Conservation (phyloP, 164 flowering plant genomes). For the Vitis vinifera region DNA sequence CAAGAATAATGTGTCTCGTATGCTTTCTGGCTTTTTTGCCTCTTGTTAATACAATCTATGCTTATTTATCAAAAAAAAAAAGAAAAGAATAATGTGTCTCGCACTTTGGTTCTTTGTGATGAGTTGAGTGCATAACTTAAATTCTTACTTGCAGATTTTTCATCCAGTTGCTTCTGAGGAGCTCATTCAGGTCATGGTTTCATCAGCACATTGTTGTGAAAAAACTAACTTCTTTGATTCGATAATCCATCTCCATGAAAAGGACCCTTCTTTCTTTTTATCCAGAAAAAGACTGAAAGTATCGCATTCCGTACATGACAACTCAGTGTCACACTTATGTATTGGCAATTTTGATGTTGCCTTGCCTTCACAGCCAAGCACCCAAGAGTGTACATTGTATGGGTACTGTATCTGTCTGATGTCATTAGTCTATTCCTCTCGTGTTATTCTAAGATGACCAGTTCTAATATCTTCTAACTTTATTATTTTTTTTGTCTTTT, state of each 20-base stretch:
- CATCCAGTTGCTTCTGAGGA: neutral
- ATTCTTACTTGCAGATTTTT: neutral
- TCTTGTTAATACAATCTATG: too few relatives aligned
- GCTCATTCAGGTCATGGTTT: constrained; percentile 3
- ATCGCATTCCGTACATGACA: neutral
- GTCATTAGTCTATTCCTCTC: neutral
- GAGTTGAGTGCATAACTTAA: too few relatives aligned
- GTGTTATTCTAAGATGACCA: neutral
- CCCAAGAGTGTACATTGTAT: constrained; percentile 12
- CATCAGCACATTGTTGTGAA: neutral
- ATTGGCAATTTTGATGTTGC: constrained; percentile 16
- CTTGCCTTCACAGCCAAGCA: neutral
- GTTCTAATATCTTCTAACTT: neutral
- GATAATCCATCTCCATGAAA: constrained; percentile 2
- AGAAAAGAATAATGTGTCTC: too few relatives aligned
- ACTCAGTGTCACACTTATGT: constrained; percentile 11
- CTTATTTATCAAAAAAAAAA: too few relatives aligned
- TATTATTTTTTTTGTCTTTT: neutral
- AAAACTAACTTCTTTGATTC: neutral
- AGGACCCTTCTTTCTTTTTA: constrained; percentile 4
- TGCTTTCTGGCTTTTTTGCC: too few relatives aligned
- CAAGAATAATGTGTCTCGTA: too few relatives aligned
- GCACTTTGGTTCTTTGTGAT: too few relatives aligned
- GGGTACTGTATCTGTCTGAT: constrained; percentile 13
- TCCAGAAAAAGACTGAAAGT: constrained; percentile 33